Percentiles rank a stretch among this genome's conserved stretches.
phyloP scores from a whole-genome alignment of 1,284 basidiomycete species.

The Gymnopus androsaceus region DNA sequence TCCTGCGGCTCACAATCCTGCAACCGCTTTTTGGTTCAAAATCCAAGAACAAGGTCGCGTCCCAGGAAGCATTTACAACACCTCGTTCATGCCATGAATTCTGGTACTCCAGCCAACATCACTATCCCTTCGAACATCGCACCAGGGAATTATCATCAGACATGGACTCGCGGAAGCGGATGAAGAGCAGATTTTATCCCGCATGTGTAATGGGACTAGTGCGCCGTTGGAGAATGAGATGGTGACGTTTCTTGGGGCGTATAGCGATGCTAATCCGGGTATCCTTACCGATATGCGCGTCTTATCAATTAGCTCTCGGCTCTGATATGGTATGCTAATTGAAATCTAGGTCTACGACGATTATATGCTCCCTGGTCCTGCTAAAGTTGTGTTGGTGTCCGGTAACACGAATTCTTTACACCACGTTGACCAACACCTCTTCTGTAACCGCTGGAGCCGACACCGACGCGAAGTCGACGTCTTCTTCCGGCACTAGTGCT shows the following conservation, averaged over 20 bases:
- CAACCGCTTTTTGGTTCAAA: conserved; percentile 76
- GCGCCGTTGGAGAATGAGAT: conserved; percentile 43
- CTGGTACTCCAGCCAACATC: conserved; percentile 41
- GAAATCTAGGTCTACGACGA: conserved; percentile 31
- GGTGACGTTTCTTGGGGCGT: conserved; percentile 65
- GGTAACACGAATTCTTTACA: too few species aligned
- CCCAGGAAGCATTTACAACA: conserved; percentile 40
- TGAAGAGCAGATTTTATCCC: conserved; percentile 72
- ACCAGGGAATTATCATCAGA: conserved; percentile 66
- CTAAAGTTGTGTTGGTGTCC: conserved; percentile 43
- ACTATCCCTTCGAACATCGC: conserved; percentile 57
- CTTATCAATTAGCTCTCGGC: conserved; percentile 3
- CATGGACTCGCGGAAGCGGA: conserved; percentile 58
- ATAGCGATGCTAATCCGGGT: conserved; percentile 61
- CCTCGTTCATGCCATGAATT: conserved; percentile 42
- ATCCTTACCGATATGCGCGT: conserved; percentile 50
- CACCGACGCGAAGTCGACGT: background rate
- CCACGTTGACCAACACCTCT: background rate
- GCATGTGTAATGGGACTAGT: conserved; percentile 58
- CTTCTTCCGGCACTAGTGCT: background rate
- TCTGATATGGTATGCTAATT: too few species aligned
- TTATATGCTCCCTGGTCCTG: conserved; percentile 56
- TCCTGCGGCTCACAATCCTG: conserved; percentile 59
- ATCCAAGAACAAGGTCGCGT: conserved; percentile 41
- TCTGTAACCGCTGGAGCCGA: conserved; percentile 8